Conservation (phyloP, 768 basidiomycete species). For the Leccinum obscurum region DNA sequence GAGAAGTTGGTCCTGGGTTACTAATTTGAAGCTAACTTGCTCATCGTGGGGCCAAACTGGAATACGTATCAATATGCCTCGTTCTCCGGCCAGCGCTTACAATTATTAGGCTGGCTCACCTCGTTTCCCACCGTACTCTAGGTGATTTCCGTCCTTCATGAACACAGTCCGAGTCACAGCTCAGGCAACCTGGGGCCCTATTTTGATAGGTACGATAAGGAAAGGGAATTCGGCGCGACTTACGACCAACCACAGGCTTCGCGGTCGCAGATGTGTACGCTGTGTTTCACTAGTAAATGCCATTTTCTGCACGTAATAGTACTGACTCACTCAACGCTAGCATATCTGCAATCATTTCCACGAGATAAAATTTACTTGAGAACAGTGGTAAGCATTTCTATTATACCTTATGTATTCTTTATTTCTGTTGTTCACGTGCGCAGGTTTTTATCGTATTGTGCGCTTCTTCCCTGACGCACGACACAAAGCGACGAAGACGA, state of each 20-base stretch:
- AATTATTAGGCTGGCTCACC: no score
- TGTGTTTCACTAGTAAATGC: neutral
- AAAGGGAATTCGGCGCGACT: no score
- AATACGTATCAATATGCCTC: neutral
- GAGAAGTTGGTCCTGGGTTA: no score
- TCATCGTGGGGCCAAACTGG: no score
- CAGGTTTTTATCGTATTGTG: constrained; percentile 15
- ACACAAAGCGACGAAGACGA: no score
- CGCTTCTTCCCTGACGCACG: neutral
- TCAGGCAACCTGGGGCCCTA: constrained; percentile 13
- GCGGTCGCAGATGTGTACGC: constrained; percentile 15
- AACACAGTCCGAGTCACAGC: neutral
- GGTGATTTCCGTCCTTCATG: constrained; percentile 13
- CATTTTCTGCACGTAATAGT: neutral
- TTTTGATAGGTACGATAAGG: constrained; percentile 16
- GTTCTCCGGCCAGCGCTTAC: neutral
- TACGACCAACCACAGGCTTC: constrained; percentile 14
- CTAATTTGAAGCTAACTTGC: no score
- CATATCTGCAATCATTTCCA: constrained; percentile 20
- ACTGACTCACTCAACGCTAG: neutral
- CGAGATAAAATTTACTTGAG: constrained; percentile 13
- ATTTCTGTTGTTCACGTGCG: neutral
- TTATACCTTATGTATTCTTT: neutral
- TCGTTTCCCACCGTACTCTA: neutral
- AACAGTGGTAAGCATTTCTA: constrained; percentile 10